A percentile compares a stretch with the other conserved stretches of the same genome.
These are phyloP conservation scores for Aureobasidium sp. DNA, from an alignment of 2,329 filamentous ascomycete species.

Conservation along the genomic window DNA sequence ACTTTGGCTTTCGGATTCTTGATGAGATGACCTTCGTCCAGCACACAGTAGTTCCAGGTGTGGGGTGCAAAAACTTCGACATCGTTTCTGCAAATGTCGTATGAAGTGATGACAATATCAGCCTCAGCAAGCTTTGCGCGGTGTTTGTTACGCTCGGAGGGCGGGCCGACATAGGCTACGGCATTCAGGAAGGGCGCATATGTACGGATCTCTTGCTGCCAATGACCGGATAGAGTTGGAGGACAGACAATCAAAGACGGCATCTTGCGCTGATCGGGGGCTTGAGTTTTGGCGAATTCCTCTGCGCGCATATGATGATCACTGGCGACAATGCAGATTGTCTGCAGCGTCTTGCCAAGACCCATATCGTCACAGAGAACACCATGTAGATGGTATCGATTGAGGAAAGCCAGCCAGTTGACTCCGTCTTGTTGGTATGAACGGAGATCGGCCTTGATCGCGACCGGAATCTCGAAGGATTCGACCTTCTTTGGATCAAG, in stretches of 20 bases:
- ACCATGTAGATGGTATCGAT: constrained; percentile 94
- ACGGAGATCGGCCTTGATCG: constrained; percentile 92
- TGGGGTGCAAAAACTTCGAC: constrained; percentile 74
- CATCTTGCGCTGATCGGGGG: constrained; percentile 68
- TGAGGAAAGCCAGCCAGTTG: constrained; percentile 97
- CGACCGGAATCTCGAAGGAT: constrained; percentile 84
- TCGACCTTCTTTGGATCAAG: constrained; percentile 96
- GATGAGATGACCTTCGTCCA: constrained; percentile 96
- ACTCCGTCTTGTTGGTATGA: constrained; percentile 98
- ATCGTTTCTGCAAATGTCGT: constrained; percentile 96
- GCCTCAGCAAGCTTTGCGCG: constrained; percentile 64
- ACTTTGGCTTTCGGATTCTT: constrained; percentile 98
- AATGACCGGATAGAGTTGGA: constrained; percentile 92
- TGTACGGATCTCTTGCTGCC: constrained; percentile 94
- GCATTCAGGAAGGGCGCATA: constrained; percentile 92
- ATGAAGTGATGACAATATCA: constrained; percentile 94
- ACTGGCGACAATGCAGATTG: constrained; percentile 94
- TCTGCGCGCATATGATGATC: constrained; percentile 92
- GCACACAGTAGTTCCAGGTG: constrained; percentile 94
- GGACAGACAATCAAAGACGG: constrained; percentile 95
- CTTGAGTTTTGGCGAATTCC: constrained; percentile 76
- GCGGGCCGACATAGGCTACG: constrained; percentile 85
- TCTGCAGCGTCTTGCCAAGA: constrained; percentile 94
- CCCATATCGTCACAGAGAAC: constrained; percentile 99
- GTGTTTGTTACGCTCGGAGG: constrained; percentile 67